Conservation (phyloP, 768 basidiomycete species). For the Psilocybe cubensis region DNA sequence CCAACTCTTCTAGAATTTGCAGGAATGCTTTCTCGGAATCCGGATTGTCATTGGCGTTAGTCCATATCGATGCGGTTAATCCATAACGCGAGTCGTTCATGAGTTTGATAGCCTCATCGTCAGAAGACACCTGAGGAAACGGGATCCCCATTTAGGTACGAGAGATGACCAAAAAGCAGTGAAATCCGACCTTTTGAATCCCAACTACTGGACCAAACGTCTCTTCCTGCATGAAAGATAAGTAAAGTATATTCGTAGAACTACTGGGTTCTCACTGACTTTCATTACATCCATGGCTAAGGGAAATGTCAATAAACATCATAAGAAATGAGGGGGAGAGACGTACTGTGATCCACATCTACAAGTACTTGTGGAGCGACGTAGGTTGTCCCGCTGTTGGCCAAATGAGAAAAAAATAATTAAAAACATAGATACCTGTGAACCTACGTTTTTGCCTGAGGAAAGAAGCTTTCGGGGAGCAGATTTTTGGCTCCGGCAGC, state of each 20-base stretch:
- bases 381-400: slow-evolving; percentile 79
- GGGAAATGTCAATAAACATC: not conserved
- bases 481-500: slow-evolving; percentile 79
- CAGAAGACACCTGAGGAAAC: slow-evolving; percentile 64
- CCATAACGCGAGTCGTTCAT: slow-evolving; percentile 99
- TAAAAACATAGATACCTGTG: not conserved
- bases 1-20: slow-evolving; percentile 66
- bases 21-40: slow-evolving; percentile 75
- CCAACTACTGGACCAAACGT: slow-evolving; percentile 95
- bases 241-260: slow-evolving; percentile 1
- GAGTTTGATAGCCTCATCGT: slow-evolving; percentile 84
- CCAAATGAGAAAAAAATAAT: not conserved
- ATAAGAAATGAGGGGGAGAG: not conserved
- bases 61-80: slow-evolving; percentile 95
- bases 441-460: slow-evolving; percentile 63
- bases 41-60: slow-evolving; percentile 60
- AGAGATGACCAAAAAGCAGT: not conserved
- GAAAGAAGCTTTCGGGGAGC: slow-evolving; percentile 68
- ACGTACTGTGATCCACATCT: slow-evolving; percentile 86
- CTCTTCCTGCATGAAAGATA: slow-evolving; percentile 57
- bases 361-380: slow-evolving; percentile 92
- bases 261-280: slow-evolving; percentile 42
- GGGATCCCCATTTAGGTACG: not conserved
- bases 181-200: slow-evolving; percentile 78
- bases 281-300: slow-evolving; percentile 93